phyloP scores from a whole-genome alignment of 139 green algal species.

The Chlorella ohadii region DNA sequence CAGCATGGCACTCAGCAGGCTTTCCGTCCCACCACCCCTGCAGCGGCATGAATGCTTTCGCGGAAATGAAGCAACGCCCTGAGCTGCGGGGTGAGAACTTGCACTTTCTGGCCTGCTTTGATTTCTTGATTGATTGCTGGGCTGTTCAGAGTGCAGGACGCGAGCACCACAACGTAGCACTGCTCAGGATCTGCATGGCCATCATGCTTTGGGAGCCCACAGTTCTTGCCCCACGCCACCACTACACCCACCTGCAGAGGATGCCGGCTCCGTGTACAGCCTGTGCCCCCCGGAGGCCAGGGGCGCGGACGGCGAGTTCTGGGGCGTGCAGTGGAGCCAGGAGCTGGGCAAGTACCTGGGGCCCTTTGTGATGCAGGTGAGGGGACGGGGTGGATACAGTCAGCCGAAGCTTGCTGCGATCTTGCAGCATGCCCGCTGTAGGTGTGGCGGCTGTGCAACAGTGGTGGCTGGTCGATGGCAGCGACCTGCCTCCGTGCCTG shows the following conservation, averaged over 20 bases:
- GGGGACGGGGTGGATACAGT: no score
- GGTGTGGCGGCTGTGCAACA: no score
- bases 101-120: neutral
- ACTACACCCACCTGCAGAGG: neutral
- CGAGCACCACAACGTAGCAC: no score
- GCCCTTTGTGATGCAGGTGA: slow-evolving; percentile 48
- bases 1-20: neutral
- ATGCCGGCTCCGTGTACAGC: slow-evolving; percentile 26
- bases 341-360: slow-evolving; percentile 35
- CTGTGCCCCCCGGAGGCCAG: slow-evolving; percentile 14
- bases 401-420: no score
- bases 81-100: neutral
- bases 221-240: neutral
- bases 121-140: neutral
- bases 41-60: slow-evolving; percentile 22
- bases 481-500: no score
- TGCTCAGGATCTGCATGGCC: neutral
- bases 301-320: slow-evolving; percentile 40
- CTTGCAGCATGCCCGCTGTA: no score
- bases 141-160: no score
- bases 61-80: slow-evolving; percentile 3
- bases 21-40: neutral
- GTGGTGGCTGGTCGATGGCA: no score
- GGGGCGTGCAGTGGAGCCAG: slow-evolving; percentile 19
- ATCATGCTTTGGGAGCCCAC: neutral